phyloP scores from a whole-genome alignment of 306 rosid genomes.

The Neltuma alba region DNA sequence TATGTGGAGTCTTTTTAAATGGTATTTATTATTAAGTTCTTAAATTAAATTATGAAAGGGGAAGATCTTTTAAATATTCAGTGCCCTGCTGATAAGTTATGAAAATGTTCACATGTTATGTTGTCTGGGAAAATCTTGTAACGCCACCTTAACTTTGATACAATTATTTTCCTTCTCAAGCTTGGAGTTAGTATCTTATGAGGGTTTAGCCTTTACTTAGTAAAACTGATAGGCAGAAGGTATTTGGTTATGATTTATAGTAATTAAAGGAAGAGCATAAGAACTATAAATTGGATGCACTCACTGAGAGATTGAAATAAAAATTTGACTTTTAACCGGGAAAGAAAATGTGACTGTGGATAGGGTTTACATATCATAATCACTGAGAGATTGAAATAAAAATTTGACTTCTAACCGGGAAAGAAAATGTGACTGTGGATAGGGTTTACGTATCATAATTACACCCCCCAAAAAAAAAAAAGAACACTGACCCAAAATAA shows the following conservation, averaged over 20 bases:
- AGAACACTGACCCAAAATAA: no score
- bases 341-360: background rate
- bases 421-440: no score
- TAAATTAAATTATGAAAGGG: background rate
- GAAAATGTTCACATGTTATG: background rate
- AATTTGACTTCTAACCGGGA: no score
- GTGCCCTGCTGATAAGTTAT: background rate
- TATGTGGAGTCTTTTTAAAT: background rate
- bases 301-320: background rate
- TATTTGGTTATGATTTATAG: background rate
- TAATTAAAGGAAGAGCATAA: background rate
- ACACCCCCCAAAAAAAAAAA: background rate
- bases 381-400: no score
- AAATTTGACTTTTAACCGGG: no score
- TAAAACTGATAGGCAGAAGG: background rate
- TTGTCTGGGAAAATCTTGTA: background rate
- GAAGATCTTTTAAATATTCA: background rate
- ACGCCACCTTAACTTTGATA: background rate
- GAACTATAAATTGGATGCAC: background rate
- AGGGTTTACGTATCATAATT: background rate
- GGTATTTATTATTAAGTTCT: background rate
- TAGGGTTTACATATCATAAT: background rate
- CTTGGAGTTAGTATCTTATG: background rate
- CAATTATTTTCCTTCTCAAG: background rate
- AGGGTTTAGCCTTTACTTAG: background rate